Percentiles rank a stretch among this genome's conserved stretches.
These are phyloP conservation scores for Aspergillus tubingensis DNA, from an alignment of 2,329 filamentous ascomycete species.

Conservation along the genomic window DNA sequence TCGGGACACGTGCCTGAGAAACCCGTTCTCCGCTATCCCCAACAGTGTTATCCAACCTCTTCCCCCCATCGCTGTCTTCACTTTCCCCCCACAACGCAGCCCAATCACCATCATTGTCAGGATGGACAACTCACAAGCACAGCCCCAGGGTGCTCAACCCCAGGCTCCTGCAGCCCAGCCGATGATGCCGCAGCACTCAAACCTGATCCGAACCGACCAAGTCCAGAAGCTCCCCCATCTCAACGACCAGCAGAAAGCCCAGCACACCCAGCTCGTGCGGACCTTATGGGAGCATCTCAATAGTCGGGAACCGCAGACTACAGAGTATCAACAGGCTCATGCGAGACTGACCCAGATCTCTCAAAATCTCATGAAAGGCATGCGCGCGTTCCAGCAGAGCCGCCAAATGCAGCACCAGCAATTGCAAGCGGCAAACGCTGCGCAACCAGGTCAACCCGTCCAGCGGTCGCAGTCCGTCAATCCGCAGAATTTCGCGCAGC, in stretches of 20 bases:
- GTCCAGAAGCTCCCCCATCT: constrained; percentile 57
- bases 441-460: constrained; percentile 25
- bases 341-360: constrained; percentile 55
- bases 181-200: constrained; percentile 43
- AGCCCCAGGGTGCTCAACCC: constrained; percentile 29
- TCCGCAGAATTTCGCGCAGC: constrained; percentile 43
- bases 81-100: not conserved
- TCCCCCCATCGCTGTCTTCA: not conserved
- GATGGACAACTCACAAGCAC: constrained; percentile 8
- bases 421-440: constrained; percentile 27
- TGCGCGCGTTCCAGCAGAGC: constrained; percentile 49
- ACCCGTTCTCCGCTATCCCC: not conserved
- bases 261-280: constrained; percentile 57
- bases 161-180: constrained; percentile 34
- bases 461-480: constrained; percentile 39
- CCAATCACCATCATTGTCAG: not conserved
- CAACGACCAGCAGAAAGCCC: constrained; percentile 56
- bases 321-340: constrained; percentile 53
- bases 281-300: constrained; percentile 58
- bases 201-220: constrained; percentile 55
- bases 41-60: not conserved
- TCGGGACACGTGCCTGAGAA: not conserved
- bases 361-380: constrained; percentile 54
- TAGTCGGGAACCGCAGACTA: constrained; percentile 49
- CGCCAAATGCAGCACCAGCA: constrained; percentile 38